Percentiles rank a stretch among this genome's conserved stretches.
phyloP scores from a whole-genome alignment of 306 rosid species.

The Glycine tomentella region DNA sequence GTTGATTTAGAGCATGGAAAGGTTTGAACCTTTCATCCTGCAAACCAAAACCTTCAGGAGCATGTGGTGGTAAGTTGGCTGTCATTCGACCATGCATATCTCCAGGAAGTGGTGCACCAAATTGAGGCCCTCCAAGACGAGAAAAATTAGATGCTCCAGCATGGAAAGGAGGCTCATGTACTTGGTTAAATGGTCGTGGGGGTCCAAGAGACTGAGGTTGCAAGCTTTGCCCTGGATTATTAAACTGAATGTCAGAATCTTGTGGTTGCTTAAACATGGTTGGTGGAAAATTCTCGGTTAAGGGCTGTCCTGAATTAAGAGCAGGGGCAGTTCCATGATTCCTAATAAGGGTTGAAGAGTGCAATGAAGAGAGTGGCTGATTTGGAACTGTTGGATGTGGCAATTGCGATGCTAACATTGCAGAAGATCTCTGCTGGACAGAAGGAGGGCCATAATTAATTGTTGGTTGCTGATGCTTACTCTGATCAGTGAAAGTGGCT shows the following conservation, averaged over 20 bases:
- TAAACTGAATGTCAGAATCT: slow-evolving; percentile 30
- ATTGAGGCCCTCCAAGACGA: slow-evolving; percentile 59
- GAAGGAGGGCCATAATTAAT: slow-evolving; percentile 51
- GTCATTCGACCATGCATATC: slow-evolving; percentile 63
- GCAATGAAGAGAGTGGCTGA: slow-evolving; percentile 55
- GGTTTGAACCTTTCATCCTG: slow-evolving; percentile 76
- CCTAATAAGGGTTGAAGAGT: slow-evolving; percentile 54
- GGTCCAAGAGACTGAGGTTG: slow-evolving; percentile 56
- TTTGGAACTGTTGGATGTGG: slow-evolving; percentile 61
- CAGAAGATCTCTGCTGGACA: slow-evolving; percentile 56
- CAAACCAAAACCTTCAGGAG: slow-evolving; percentile 65
- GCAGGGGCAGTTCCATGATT: slow-evolving; percentile 60
- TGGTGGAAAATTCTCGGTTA: slow-evolving; percentile 41
- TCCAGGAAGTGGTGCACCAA: slow-evolving; percentile 63
- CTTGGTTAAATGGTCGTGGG: slow-evolving; percentile 60
- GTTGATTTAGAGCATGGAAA: slow-evolving; percentile 58
- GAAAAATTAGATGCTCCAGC: slow-evolving; percentile 58
- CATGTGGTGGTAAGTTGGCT: slow-evolving; percentile 61
- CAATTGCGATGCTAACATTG: slow-evolving; percentile 50
- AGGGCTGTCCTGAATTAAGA: slow-evolving; percentile 41
- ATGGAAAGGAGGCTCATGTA: slow-evolving; percentile 60
- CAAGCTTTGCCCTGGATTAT: slow-evolving; percentile 52
- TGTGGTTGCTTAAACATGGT: slow-evolving; percentile 42
- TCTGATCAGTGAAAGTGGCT: slow-evolving; percentile 50
- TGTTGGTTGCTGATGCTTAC: slow-evolving; percentile 50